phyloP scores from a whole-genome alignment of 192 early-diverging fungal species.

The Umbelopsis sp. region DNA sequence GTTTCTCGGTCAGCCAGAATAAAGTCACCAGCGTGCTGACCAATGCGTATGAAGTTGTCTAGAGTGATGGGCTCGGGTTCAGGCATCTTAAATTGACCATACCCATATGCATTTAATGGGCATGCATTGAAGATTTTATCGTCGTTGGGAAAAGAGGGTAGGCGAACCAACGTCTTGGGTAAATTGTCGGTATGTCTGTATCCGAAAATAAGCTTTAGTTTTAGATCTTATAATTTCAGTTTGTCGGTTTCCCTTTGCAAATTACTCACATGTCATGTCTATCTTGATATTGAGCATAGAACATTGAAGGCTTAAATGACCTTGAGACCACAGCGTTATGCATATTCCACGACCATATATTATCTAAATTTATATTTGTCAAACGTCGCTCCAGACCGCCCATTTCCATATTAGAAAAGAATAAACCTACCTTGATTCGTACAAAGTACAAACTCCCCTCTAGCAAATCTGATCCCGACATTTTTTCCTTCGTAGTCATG shows the following conservation, averaged over 20 bases:
- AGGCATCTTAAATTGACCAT: slow-evolving; percentile 24
- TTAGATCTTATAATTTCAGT: neutral
- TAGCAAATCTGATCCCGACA: slow-evolving; percentile 35
- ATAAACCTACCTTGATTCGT: slow-evolving; percentile 36
- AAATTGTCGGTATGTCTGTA: slow-evolving; percentile 23
- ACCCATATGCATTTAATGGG: slow-evolving; percentile 22
- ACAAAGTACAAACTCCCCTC: slow-evolving; percentile 39
- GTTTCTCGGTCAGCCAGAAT: slow-evolving; percentile 35
- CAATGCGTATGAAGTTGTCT: slow-evolving; percentile 21
- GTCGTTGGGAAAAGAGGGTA: slow-evolving; percentile 28
- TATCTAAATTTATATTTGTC: slow-evolving; percentile 20
- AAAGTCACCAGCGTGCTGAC: slow-evolving; percentile 35
- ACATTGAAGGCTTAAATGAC: slow-evolving; percentile 25
- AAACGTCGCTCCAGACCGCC: neutral
- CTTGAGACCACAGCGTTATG: slow-evolving; percentile 34
- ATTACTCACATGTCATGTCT: slow-evolving; percentile 29
- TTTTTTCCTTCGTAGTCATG: slow-evolving; percentile 42
- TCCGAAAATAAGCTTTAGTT: neutral
- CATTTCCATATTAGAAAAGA: neutral
- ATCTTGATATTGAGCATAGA: slow-evolving; percentile 39
- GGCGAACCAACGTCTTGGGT: slow-evolving; percentile 23
- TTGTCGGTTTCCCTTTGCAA: too few relatives aligned
- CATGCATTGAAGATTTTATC: slow-evolving; percentile 30
- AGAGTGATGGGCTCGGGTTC: neutral
- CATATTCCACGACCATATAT: slow-evolving; percentile 37